Percentiles rank a stretch among this genome's conserved stretches.
Evolutionary conservation across 2,329 filamentous ascomycete genomes (phyloP).

Genomic region (Pyrenophora tritici-repentis): DNA sequence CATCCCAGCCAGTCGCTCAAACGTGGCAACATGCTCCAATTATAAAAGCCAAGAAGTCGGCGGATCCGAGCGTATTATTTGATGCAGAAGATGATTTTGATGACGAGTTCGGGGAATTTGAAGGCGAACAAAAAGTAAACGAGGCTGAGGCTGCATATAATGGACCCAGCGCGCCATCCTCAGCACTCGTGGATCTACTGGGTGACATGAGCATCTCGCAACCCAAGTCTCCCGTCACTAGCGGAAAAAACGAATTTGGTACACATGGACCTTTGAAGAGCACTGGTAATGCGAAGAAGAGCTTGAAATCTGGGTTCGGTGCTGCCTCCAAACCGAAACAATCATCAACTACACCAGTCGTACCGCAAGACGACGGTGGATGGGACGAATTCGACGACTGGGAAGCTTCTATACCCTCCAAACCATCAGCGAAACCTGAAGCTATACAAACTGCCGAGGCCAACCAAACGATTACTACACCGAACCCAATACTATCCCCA

Average conservation of each 20-base stretch:
- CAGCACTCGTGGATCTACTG: conserved; percentile 34
- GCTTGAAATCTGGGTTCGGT: conserved; percentile 20
- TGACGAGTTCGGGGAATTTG: conserved; percentile 47
- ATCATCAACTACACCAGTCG: conserved; percentile 5
- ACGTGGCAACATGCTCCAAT: conserved; percentile 35
- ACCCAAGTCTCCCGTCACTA: conserved; percentile 12
- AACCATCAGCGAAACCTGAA: conserved; percentile 10
- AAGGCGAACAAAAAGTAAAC: conserved; percentile 22
- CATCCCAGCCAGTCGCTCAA: conserved; percentile 15
- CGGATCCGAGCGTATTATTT: conserved; percentile 48
- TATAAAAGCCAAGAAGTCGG: conserved; percentile 38
- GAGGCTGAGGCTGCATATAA: conserved; percentile 1
- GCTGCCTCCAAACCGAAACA: conserved; percentile 13
- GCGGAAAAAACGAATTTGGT: not conserved
- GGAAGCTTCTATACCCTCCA: conserved; percentile 41
- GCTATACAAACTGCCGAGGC: not conserved
- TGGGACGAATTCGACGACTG: conserved; percentile 56
- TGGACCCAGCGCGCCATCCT: conserved; percentile 13
- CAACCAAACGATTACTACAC: conserved; percentile 1
- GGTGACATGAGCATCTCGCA: conserved; percentile 34
- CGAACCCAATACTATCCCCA: conserved; percentile 31
- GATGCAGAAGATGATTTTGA: conserved; percentile 46
- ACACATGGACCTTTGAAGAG: not conserved
- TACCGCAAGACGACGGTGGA: conserved; percentile 35
- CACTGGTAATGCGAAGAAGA: conserved; percentile 13